Evolutionary conservation across 495 filamentous ascomycete genomes (phyloP).

Genomic region (Aspergillus asperescens): DNA sequence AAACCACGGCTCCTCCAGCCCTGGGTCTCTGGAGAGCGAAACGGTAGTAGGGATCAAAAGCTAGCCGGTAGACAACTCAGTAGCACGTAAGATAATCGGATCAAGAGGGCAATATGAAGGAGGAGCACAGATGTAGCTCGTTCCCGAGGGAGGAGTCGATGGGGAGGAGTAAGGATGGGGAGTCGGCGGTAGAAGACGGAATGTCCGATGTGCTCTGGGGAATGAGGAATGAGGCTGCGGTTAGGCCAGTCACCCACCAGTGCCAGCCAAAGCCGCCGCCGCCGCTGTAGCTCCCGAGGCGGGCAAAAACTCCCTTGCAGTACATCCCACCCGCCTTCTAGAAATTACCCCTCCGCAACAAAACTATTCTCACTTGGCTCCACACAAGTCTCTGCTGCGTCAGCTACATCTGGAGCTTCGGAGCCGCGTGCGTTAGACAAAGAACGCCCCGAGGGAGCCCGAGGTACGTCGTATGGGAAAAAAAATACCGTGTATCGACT

Average conservation of each 20-base stretch:
- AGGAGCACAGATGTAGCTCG: neutral
- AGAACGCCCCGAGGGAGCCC: neutral
- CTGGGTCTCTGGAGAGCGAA: neutral
- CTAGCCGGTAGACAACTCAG: neutral
- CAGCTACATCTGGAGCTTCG: neutral
- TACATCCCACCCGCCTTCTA: conserved; percentile 11
- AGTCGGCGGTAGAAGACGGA: conserved; percentile 4
- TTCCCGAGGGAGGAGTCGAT: conserved; percentile 1
- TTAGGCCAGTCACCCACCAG: too few relatives aligned
- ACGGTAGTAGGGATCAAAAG: conserved; percentile 1
- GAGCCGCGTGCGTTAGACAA: neutral
- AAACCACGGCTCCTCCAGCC: conserved; percentile 28
- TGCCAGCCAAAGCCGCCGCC: conserved; percentile 11
- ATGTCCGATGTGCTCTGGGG: neutral
- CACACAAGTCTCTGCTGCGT: neutral
- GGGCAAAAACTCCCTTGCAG: conserved; percentile 10
- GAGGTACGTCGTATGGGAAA: neutral
- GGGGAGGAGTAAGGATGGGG: conserved; percentile 11
- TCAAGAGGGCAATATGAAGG: neutral
- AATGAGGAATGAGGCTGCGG: neutral
- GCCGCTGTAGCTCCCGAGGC: conserved; percentile 6
- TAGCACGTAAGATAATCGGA: neutral
- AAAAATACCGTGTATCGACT: neutral
- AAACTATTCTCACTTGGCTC: neutral
- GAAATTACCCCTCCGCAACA: conserved; percentile 4